Conservation (phyloP, 2,329 filamentous ascomycete species). For the Colletotrichum sp. region DNA sequence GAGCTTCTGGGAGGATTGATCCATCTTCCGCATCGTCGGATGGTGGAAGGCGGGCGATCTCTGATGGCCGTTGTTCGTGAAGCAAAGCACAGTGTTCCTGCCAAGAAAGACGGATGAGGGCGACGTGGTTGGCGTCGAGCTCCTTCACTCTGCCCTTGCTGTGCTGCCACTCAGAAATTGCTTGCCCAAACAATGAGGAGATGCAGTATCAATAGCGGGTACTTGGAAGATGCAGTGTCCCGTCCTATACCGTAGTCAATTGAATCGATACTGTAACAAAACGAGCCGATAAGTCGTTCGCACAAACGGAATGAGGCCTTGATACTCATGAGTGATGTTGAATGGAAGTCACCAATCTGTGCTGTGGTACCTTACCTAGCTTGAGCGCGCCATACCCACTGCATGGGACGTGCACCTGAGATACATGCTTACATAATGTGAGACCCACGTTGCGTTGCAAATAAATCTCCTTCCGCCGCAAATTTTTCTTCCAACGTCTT, state of each 20-base stretch:
- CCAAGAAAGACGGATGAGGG: background rate
- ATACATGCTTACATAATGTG: background rate
- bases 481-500: background rate
- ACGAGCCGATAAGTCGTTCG: too few relatives aligned
- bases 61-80: background rate
- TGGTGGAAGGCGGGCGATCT: background rate
- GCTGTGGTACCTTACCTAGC: background rate
- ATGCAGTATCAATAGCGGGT: background rate
- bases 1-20: background rate
- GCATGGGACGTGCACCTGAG: background rate
- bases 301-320: too few relatives aligned
- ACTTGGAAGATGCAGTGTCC: too few relatives aligned
- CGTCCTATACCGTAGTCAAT: background rate
- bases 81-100: background rate
- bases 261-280: background rate
- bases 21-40: background rate
- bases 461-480: background rate
- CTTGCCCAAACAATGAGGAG: background rate
- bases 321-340: background rate
- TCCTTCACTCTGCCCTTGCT: background rate
- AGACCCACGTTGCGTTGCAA: background rate
- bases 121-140: background rate
- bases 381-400: background rate
- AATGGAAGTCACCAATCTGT: background rate
- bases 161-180: background rate